phyloP scores from a whole-genome alignment of 805 yeast species.

The Candida nanaspora region DNA sequence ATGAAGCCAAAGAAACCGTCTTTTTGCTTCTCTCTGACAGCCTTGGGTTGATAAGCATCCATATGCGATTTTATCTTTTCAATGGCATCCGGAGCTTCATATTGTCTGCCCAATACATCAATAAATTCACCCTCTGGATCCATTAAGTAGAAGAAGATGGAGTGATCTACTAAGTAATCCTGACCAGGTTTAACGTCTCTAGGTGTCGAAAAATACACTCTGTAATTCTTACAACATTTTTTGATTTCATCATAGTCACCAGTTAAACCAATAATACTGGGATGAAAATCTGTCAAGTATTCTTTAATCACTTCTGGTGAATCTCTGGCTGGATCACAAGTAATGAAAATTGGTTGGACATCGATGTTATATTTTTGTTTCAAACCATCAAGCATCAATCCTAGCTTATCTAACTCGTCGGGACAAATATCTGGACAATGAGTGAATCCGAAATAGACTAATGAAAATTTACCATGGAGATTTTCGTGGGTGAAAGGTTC shows the following conservation, averaged over 20 bases:
- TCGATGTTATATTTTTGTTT: conserved; percentile 46
- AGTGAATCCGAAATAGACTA: conserved; percentile 93
- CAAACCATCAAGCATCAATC: conserved; percentile 58
- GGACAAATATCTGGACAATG: conserved; percentile 99
- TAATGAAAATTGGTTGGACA: conserved; percentile 82
- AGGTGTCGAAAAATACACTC: conserved; percentile 98
- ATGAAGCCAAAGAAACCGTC: conserved; percentile 53
- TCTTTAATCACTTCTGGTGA: conserved; percentile 76
- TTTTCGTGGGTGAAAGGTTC: conserved; percentile 70
- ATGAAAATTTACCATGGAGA: conserved; percentile 69
- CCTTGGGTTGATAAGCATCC: conserved; percentile 66
- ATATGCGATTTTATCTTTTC: conserved; percentile 71
- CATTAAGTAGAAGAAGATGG: conserved; percentile 94
- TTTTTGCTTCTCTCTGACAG: conserved; percentile 59
- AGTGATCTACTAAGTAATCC: conserved; percentile 94
- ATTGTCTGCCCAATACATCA: conserved; percentile 91
- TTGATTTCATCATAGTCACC: conserved; percentile 86
- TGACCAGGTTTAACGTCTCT: conserved; percentile 91
- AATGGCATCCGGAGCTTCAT: conserved; percentile 70
- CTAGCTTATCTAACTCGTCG: conserved; percentile 90
- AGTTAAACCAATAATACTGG: conserved; percentile 81
- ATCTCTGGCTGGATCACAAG: conserved; percentile 97
- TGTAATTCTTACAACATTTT: conserved; percentile 75
- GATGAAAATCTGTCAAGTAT: conserved; percentile 85
- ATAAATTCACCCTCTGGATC: conserved; percentile 97